Evolutionary conservation across 495 filamentous ascomycete genomes (phyloP).

Genomic region (Tuber aestivum): DNA sequence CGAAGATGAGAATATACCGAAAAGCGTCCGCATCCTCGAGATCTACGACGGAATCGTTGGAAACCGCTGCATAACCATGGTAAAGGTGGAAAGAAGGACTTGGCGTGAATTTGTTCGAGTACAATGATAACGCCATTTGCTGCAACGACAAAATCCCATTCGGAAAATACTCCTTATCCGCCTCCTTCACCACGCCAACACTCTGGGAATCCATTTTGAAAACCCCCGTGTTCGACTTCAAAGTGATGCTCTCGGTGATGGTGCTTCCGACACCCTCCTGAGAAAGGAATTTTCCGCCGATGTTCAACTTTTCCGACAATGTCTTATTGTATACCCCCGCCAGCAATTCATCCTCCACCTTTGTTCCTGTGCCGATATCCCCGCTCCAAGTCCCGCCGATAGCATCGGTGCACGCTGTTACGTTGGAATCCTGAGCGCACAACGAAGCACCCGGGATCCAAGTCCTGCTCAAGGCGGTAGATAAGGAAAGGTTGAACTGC

Average conservation of each 20-base stretch:
- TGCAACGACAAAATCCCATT: slow-evolving; percentile 32
- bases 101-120: slow-evolving; percentile 15
- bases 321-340: slow-evolving; percentile 26
- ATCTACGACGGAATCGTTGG: slow-evolving; percentile 13
- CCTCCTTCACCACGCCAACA: slow-evolving; percentile 23
- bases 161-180: slow-evolving; percentile 14
- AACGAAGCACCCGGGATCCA: slow-evolving; percentile 30
- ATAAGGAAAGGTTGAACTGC: slow-evolving; percentile 31
- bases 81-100: slow-evolving; percentile 30
- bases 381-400: slow-evolving; percentile 26
- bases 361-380: slow-evolving; percentile 4
- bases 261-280: slow-evolving; percentile 23
- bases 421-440: slow-evolving; percentile 17
- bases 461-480: slow-evolving; percentile 20
- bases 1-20: slow-evolving; percentile 29
- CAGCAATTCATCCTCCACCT: slow-evolving; percentile 18
- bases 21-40: neutral
- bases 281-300: slow-evolving; percentile 20
- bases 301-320: neutral
- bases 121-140: slow-evolving; percentile 32
- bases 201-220: slow-evolving; percentile 24
- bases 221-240: slow-evolving; percentile 24
- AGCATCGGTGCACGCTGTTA: slow-evolving; percentile 12
- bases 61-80: slow-evolving; percentile 14
- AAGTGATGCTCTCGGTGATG: slow-evolving; percentile 19